phyloP scores from a whole-genome alignment of 2,329 filamentous ascomycete species.

The Fusarium sp. region DNA sequence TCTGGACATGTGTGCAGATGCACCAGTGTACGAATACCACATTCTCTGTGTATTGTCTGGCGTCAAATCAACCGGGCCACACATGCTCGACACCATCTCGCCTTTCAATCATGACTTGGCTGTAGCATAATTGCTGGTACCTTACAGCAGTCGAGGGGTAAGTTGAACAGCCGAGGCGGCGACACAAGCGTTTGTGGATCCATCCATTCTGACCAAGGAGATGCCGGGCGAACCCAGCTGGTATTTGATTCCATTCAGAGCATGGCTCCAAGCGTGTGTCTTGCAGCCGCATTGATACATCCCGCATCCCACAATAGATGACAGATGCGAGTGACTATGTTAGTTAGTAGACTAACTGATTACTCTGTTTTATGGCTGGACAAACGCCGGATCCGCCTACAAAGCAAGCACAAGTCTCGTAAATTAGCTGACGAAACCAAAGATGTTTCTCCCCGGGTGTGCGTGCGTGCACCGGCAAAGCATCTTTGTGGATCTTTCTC shows the following conservation, averaged over 20 bases:
- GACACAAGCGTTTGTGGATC: conserved; percentile 24
- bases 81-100: conserved; percentile 7
- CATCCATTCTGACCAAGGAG: conserved; percentile 20
- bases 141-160: conserved; percentile 35
- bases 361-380: neutral
- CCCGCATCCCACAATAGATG: neutral
- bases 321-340: neutral
- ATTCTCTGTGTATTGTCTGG: neutral
- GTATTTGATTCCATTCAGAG: neutral
- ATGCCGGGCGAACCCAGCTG: conserved; percentile 21
- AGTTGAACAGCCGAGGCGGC: conserved; percentile 21
- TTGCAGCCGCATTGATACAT: neutral
- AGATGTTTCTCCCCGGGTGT: conserved; percentile 19
- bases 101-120: conserved; percentile 3
- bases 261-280: conserved; percentile 5
- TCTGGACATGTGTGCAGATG: neutral
- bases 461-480: conserved; percentile 1
- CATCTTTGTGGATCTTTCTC: conserved; percentile 15
- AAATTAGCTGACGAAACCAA: neutral
- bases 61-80: neutral
- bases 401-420: neutral
- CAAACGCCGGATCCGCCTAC: conserved; percentile 17
- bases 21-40: neutral
- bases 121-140: conserved; percentile 27
- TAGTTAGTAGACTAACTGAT: neutral